phyloP scores from a whole-genome alignment of 2,329 filamentous ascomycete genomes.

The Fusarium chlamydosporum region DNA sequence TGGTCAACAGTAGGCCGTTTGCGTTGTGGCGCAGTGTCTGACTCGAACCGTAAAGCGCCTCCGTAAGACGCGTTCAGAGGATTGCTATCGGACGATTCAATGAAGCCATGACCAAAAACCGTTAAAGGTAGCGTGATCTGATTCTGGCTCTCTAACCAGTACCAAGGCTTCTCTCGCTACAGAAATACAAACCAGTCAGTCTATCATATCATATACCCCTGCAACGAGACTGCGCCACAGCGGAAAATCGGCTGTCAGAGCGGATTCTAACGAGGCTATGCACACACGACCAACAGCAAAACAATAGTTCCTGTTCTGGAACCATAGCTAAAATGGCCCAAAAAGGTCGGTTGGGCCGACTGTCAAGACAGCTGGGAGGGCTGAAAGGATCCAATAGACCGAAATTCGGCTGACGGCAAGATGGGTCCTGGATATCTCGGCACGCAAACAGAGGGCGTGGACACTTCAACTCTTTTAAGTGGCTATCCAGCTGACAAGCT shows the following conservation, averaged over 20 bases:
- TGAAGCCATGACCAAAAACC: too few relatives aligned
- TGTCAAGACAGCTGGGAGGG: not conserved
- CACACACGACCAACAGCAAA: too few relatives aligned
- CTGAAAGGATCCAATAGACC: not conserved
- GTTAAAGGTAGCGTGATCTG: too few relatives aligned
- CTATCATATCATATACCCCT: too few relatives aligned
- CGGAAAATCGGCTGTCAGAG: not conserved
- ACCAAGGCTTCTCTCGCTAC: too few relatives aligned
- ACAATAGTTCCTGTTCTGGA: not conserved
- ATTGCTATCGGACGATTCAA: too few relatives aligned
- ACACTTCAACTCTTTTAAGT: not conserved
- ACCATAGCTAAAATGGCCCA: not conserved
- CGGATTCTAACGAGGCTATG: not conserved
- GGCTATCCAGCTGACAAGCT: not conserved
- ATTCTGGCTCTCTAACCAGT: too few relatives aligned
- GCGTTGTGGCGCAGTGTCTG: too few relatives aligned
- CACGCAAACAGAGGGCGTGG: not conserved
- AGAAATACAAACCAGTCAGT: too few relatives aligned
- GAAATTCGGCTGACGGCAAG: not conserved
- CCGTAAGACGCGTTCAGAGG: too few relatives aligned
- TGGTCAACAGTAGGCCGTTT: too few relatives aligned
- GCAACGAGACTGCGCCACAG: not conserved
- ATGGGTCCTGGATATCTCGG: not conserved
- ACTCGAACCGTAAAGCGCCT: too few relatives aligned
- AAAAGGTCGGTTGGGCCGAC: not conserved